phyloP scores from a whole-genome alignment of 1,139 yeast species.

The Saccharomyces hybrid region DNA sequence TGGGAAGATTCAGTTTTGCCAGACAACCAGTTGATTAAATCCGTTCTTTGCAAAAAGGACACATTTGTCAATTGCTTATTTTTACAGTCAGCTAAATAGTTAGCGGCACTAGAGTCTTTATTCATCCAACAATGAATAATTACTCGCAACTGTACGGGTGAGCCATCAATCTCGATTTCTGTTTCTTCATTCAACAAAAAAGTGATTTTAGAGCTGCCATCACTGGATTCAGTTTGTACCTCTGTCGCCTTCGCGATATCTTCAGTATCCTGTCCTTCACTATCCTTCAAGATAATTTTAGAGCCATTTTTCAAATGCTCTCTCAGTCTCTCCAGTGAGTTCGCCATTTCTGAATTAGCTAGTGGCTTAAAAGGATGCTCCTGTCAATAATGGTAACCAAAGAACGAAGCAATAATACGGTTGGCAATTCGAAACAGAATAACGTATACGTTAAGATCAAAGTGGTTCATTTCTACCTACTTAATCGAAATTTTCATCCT shows the following conservation, averaged over 20 bases:
- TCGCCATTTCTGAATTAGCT: conserved; percentile 3
- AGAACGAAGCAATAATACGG: no score
- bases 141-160: conserved; percentile 47
- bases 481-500: conserved; percentile 1
- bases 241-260: conserved; percentile 28
- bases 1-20: conserved; percentile 56
- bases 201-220: not conserved
- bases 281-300: conserved; percentile 14
- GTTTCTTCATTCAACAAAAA: conserved; percentile 42
- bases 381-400: no score
- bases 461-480: not conserved
- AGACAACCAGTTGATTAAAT: conserved; percentile 69
- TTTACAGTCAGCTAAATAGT: conserved; percentile 69
- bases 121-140: conserved; percentile 77
- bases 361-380: no score
- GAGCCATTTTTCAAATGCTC: conserved; percentile 15
- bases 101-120: conserved; percentile 70
- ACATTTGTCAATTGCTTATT: conserved; percentile 58
- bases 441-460: not conserved
- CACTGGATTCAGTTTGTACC: conserved; percentile 13
- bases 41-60: conserved; percentile 80
- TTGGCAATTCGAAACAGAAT: not conserved
- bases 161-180: conserved; percentile 48
- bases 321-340: conserved; percentile 14
- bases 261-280: conserved; percentile 22